Evolutionary conservation across 352 stramenopile species (phyloP).

Genomic region (Phytophthora rubi): DNA sequence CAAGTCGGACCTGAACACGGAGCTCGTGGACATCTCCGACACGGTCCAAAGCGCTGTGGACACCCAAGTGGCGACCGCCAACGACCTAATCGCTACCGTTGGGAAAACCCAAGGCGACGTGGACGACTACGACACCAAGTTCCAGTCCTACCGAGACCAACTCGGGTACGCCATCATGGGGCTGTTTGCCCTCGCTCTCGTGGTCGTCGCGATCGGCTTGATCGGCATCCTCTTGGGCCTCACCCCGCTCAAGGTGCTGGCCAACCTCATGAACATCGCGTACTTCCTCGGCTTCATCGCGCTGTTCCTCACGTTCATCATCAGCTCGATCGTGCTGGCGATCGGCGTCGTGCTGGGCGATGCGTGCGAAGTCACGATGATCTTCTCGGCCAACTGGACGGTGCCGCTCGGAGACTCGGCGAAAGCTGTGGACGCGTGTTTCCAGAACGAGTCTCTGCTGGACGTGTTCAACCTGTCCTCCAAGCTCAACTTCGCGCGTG

Average conservation of each 20-base stretch:
- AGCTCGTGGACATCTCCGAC: slow-evolving; percentile 47
- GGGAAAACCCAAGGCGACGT: slow-evolving; percentile 40
- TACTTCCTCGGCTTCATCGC: slow-evolving; percentile 76
- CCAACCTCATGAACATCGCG: slow-evolving; percentile 77
- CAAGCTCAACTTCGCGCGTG: slow-evolving; percentile 64
- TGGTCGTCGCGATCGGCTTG: slow-evolving; percentile 62
- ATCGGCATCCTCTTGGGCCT: slow-evolving; percentile 71
- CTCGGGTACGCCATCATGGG: slow-evolving; percentile 53
- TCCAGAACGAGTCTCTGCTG: slow-evolving; percentile 65
- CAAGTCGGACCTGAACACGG: slow-evolving; percentile 38
- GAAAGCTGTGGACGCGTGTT: slow-evolving; percentile 66
- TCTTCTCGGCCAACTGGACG: slow-evolving; percentile 65
- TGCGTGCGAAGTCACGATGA: slow-evolving; percentile 58
- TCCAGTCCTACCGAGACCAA: slow-evolving; percentile 48
- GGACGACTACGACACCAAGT: slow-evolving; percentile 41
- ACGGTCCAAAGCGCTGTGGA: slow-evolving; percentile 51
- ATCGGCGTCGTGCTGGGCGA: slow-evolving; percentile 67
- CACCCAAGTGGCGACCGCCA: slow-evolving; percentile 34
- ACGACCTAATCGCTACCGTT: slow-evolving; percentile 39
- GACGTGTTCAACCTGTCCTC: slow-evolving; percentile 62
- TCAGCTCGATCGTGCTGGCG: slow-evolving; percentile 60
- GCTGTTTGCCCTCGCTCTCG: slow-evolving; percentile 61
- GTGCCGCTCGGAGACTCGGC: slow-evolving; percentile 54
- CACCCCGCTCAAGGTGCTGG: slow-evolving; percentile 63
- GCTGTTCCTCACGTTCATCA: slow-evolving; percentile 68